These are phyloP conservation scores for Balakata baccata DNA, from an alignment of 345 rosid genomes.

Conservation along the genomic window DNA sequence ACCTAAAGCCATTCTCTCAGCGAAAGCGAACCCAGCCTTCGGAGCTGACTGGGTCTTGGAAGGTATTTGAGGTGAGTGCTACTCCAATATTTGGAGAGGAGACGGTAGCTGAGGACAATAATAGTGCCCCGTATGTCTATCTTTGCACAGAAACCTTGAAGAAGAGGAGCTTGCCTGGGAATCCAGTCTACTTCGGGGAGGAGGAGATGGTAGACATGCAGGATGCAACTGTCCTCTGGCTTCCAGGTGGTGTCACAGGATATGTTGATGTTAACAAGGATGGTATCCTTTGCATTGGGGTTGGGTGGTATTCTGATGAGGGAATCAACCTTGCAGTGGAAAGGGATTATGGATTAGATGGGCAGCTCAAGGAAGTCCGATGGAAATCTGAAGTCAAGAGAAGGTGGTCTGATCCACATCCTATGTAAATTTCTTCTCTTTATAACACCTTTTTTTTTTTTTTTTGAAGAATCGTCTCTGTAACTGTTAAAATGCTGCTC, in stretches of 20 bases:
- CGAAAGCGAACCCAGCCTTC: constrained; percentile 65
- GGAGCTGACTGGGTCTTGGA: constrained; percentile 84
- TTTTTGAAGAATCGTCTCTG: no score
- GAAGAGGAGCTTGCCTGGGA: constrained; percentile 72
- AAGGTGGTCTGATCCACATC: constrained; percentile 52
- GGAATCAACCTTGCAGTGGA: constrained; percentile 91
- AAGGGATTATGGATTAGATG: constrained; percentile 79
- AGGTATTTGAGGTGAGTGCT: constrained; percentile 85
- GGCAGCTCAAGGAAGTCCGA: constrained; percentile 72
- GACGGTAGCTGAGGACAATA: constrained; percentile 25
- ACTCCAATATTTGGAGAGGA: constrained; percentile 69
- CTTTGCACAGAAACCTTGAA: constrained; percentile 79
- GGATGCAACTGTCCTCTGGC: constrained; percentile 71
- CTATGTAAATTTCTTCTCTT: constrained; percentile 24
- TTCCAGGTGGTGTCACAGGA: constrained; percentile 76
- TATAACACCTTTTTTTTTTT: no score
- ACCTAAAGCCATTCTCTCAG: constrained; percentile 67
- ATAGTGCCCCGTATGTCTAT: constrained; percentile 52
- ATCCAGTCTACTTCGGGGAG: constrained; percentile 55
- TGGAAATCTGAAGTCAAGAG: constrained; percentile 79
- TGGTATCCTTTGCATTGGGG: constrained; percentile 74
- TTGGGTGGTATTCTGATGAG: constrained; percentile 89
- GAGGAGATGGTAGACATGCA: constrained; percentile 80
- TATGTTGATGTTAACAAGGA: constrained; percentile 71
- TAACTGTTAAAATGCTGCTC: neutral